Conservation (phyloP, 1,284 basidiomycete species). For the Ceratobasidium sp. region DNA sequence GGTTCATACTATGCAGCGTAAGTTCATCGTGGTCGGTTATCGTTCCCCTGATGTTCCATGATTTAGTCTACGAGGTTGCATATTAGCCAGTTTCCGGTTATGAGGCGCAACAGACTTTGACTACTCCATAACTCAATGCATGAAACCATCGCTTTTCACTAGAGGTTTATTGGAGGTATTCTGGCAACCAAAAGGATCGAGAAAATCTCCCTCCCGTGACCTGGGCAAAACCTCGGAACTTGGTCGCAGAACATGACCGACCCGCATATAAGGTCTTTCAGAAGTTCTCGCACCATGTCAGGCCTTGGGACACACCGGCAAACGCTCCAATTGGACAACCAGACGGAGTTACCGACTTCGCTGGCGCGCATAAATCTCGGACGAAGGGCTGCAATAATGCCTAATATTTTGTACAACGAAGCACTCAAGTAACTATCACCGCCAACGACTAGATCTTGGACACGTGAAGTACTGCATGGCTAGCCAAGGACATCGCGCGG, state of each 20-base stretch:
- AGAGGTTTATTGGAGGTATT: background rate
- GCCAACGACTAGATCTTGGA: background rate
- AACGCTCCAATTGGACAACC: conserved; percentile 17
- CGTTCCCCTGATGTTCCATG: too few relatives aligned
- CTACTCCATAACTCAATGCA: background rate
- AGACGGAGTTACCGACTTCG: background rate
- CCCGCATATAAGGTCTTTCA: background rate
- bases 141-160: background rate
- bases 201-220: conserved; percentile 18
- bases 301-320: conserved; percentile 16
- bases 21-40: background rate
- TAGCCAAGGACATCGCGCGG: conserved; percentile 15
- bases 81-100: conserved; percentile 35
- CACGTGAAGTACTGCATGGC: conserved; percentile 23
- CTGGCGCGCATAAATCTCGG: conserved; percentile 36
- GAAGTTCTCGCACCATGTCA: background rate
- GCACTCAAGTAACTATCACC: background rate
- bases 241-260: background rate
- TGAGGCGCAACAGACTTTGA: conserved; percentile 2
- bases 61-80: conserved; percentile 20
- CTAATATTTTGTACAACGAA: conserved; percentile 17
- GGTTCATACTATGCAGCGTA: conserved; percentile 22
- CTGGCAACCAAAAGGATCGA: background rate
- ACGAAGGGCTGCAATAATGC: conserved; percentile 7
- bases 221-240: conserved; percentile 36